Conservation (phyloP, 1,139 yeast species). For the Protomyces gravidus region DNA sequence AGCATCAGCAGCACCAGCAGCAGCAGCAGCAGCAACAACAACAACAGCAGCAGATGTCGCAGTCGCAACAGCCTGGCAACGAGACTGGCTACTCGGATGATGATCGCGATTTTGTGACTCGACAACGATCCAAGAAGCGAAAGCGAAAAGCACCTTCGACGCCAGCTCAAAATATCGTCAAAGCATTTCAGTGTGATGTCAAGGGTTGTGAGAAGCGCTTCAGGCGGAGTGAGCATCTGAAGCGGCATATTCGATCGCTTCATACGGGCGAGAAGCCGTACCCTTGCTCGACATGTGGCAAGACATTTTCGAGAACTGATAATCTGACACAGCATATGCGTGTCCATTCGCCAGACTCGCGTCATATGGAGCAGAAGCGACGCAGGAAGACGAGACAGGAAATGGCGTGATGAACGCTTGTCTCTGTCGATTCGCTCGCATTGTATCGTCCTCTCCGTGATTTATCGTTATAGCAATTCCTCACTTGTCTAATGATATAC, state of each 20-base stretch:
- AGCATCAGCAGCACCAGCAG: not conserved
- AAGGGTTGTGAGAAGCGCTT: conserved; percentile 41
- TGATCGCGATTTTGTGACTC: not conserved
- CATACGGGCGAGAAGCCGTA: conserved; percentile 69
- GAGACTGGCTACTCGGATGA: not conserved
- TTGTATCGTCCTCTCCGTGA: too few relatives aligned
- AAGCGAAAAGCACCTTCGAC: not conserved
- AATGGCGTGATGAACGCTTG: too few relatives aligned
- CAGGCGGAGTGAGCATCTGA: conserved; percentile 73
- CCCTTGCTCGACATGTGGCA: conserved; percentile 64
- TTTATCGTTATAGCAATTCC: too few relatives aligned
- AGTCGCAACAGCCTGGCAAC: not conserved
- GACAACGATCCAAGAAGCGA: not conserved
- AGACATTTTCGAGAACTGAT: conserved; percentile 71
- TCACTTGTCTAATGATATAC: too few relatives aligned
- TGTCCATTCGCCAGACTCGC: conserved; percentile 1
- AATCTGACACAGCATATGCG: conserved; percentile 61
- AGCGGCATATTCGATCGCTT: conserved; percentile 68
- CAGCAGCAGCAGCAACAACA: not conserved
- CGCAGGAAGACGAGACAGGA: not conserved
- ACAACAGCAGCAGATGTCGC: not conserved
- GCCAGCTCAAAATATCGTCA: not conserved
- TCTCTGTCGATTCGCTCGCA: too few relatives aligned
- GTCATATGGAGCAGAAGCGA: not conserved
- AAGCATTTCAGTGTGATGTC: conserved; percentile 18